Percentiles rank a stretch among this genome's conserved stretches.
Conservation (phyloP, 805 yeast genomes). For the Schwanniomyces yamadae region DNA sequence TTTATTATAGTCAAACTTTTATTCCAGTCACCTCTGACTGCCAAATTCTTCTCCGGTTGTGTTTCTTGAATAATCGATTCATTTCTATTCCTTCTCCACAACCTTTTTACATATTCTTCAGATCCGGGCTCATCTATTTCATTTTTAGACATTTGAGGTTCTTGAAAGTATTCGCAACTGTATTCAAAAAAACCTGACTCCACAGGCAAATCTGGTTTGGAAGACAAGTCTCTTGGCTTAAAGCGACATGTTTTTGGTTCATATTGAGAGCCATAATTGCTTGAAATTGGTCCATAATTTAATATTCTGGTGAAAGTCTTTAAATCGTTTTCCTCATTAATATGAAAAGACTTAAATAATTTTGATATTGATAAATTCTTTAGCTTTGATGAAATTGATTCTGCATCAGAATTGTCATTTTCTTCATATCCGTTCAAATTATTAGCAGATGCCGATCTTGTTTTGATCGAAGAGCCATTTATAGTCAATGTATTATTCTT, state of each 20-base stretch:
- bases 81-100: conserved; percentile 90
- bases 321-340: conserved; percentile 40
- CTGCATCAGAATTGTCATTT: conserved; percentile 23
- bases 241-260: conserved; percentile 61
- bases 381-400: conserved; percentile 33
- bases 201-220: conserved; percentile 48
- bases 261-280: conserved; percentile 43
- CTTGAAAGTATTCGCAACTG: conserved; percentile 89
- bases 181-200: conserved; percentile 68
- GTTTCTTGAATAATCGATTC: conserved; percentile 84
- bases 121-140: conserved; percentile 94
- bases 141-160: conserved; percentile 84
- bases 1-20: conserved; percentile 56
- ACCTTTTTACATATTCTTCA: conserved; percentile 70
- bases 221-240: conserved; percentile 31
- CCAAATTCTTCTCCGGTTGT: conserved; percentile 82
- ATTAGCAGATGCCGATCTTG: conserved; percentile 29
- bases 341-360: conserved; percentile 36
- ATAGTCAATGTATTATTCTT: conserved; percentile 26
- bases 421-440: conserved; percentile 9
- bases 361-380: conserved; percentile 34
- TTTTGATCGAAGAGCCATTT: conserved; percentile 25
- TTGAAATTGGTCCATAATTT: conserved; percentile 34
- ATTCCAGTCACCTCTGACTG: conserved; percentile 86
- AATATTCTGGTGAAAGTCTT: conserved; percentile 37